Evolutionary conservation across 345 rosid species (phyloP).

Genomic region (Eucalyptus regnans): DNA sequence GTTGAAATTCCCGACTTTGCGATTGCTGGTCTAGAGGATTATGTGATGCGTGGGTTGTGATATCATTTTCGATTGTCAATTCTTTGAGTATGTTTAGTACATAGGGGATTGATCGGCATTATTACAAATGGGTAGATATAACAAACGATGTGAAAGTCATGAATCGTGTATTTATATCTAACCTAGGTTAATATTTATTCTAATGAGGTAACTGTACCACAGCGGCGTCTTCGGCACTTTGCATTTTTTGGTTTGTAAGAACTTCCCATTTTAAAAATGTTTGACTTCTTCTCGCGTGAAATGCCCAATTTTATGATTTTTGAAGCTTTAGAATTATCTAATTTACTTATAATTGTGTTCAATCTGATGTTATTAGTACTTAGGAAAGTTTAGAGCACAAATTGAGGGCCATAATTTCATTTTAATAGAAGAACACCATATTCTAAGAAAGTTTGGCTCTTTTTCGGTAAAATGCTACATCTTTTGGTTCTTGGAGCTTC

Average conservation of each 20-base stretch:
- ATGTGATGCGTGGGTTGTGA: neutral
- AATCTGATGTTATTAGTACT: neutral
- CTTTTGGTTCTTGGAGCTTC: neutral
- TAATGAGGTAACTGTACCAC: neutral
- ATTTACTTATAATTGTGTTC: neutral
- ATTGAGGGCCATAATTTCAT: neutral
- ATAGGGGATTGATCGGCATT: neutral
- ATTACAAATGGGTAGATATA: neutral
- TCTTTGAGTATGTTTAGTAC: neutral
- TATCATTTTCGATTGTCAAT: neutral
- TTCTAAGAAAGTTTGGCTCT: neutral
- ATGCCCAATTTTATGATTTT: neutral
- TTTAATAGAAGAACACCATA: neutral
- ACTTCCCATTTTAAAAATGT: neutral
- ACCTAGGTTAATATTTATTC: neutral
- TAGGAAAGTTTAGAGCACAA: neutral
- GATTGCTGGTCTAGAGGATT: neutral
- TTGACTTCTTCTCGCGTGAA: neutral
- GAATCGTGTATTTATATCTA: neutral
- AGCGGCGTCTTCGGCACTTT: rapidly evolving
- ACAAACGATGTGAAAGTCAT: neutral
- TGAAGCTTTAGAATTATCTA: neutral
- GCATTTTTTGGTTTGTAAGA: neutral
- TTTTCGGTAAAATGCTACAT: neutral
- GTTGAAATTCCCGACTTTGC: neutral